Base-by-base conservation (phyloP, 257 asterid genomes). In the Coffea eugenioides region DNA sequence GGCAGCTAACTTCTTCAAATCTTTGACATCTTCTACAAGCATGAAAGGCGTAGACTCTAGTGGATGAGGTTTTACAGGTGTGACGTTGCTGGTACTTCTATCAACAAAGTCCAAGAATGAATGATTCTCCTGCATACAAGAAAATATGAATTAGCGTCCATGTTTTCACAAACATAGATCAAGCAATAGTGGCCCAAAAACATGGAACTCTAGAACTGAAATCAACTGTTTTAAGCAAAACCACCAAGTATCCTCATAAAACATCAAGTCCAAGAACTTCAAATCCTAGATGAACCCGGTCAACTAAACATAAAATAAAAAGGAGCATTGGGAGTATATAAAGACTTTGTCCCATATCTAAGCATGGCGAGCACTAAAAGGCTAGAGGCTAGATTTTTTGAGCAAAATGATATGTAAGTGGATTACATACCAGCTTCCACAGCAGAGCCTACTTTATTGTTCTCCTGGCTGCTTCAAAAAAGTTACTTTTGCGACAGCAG, bases 1-100 rank as follows among this genome's bases (percentile, higher is more conserved):
- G 77, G 82, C 73, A 69, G 97, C 97, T 68, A 96, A 81, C 87
- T 84, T 92, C 90, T 91, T 96, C 90, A 96, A 83, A 80, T 91
- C 99, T 86, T 96, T 96, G 77, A 96, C 94, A 4, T 94, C 97
- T 83, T 90, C 90, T 77, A 96, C 98, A 78, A 86, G 69, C 71
- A 76, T 89, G 80, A 96, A 94, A 71, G 97, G 98, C 52, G 98
- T 96, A 80, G 46, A 82, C 80, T 88, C 97, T 23, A 94, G 45
- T 31, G 97, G 90, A 84, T 87, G 92, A 86, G 98, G 97, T 81
- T 91, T 85, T 20, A 73, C 78, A 69, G 97, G 97, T 76, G 83
- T 93, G 36, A 79, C 62, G 56, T 39, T 36, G 73, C 85, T 81
- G 27, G 81, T 86, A 80, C 80, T 84, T 78, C 70, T 74, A 87